phyloP scores from a whole-genome alignment of 1,284 basidiomycete species.

The Sporisorium graminicola region DNA sequence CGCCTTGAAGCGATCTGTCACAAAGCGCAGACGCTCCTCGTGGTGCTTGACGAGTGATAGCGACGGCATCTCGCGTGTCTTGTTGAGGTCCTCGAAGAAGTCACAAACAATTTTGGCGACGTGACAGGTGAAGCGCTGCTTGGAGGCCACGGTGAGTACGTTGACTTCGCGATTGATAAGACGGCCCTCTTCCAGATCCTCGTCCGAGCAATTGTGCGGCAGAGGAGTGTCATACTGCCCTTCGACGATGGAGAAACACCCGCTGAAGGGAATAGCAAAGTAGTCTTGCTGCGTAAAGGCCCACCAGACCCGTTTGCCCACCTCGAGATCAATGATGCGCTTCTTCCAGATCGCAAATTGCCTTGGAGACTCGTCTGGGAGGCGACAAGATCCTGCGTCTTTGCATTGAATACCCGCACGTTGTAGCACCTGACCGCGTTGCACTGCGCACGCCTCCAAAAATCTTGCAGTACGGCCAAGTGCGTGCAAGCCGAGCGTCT shows the following conservation, averaged over 20 bases:
- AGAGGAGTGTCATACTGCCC: constrained; percentile 55
- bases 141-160: constrained; percentile 50
- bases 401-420: constrained; percentile 28
- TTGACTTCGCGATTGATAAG: constrained; percentile 45
- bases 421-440: constrained; percentile 28
- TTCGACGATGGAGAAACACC: constrained; percentile 47
- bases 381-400: constrained; percentile 25
- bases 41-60: constrained; percentile 45
- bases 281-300: constrained; percentile 56
- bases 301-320: constrained; percentile 58
- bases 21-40: constrained; percentile 42
- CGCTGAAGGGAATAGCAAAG: constrained; percentile 55
- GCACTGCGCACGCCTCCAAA: constrained; percentile 31
- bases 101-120: constrained; percentile 53
- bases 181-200: constrained; percentile 44
- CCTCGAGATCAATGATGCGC: constrained; percentile 53
- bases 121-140: constrained; percentile 52
- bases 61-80: constrained; percentile 28
- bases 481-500: constrained; percentile 49
- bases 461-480: constrained; percentile 41
- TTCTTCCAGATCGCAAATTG: constrained; percentile 48
- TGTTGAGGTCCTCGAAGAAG: constrained; percentile 53
- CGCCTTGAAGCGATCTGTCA: constrained; percentile 48
- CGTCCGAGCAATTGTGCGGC: constrained; percentile 53
- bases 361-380: constrained; percentile 36